phyloP scores from a whole-genome alignment of 2,329 filamentous ascomycete species.

The Aspergillus brasiliensis region DNA sequence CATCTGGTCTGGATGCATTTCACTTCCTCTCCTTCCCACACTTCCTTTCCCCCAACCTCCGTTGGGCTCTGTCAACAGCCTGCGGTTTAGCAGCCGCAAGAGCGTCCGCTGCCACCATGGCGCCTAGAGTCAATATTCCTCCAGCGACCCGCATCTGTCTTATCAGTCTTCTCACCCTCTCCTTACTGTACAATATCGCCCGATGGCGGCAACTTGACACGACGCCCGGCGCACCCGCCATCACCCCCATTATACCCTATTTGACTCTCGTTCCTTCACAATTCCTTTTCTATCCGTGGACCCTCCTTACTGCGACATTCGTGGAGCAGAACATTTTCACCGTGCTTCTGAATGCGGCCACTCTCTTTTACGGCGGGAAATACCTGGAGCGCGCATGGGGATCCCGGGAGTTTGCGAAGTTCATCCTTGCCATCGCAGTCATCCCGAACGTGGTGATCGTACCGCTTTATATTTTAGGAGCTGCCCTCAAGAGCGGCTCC shows the following conservation, averaged over 20 bases:
- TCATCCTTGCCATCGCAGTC: slow-evolving; percentile 73
- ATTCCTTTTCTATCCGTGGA: slow-evolving; percentile 90
- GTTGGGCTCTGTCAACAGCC: slow-evolving; percentile 21
- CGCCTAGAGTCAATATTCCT: slow-evolving; percentile 84
- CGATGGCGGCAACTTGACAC: slow-evolving; percentile 68
- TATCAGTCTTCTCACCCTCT: slow-evolving; percentile 72
- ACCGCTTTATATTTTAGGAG: slow-evolving; percentile 71
- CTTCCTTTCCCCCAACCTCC: slow-evolving; percentile 5
- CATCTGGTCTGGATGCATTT: slow-evolving; percentile 9
- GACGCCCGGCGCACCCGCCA: slow-evolving; percentile 43
- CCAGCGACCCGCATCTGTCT: slow-evolving; percentile 85
- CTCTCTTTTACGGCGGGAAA: slow-evolving; percentile 86
- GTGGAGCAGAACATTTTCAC: slow-evolving; percentile 94
- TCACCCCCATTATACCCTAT: slow-evolving; percentile 74
- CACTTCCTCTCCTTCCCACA: slow-evolving; percentile 1
- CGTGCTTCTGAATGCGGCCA: slow-evolving; percentile 72
- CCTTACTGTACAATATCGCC: slow-evolving; percentile 72
- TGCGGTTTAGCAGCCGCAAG: slow-evolving; percentile 27
- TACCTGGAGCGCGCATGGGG: slow-evolving; percentile 98
- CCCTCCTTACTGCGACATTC: slow-evolving; percentile 78
- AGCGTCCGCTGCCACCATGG: slow-evolving; percentile 57
- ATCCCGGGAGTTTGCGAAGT: slow-evolving; percentile 87
- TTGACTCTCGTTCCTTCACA: slow-evolving; percentile 81
- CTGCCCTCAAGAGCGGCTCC: slow-evolving; percentile 58
- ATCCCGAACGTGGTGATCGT: slow-evolving; percentile 80